Percentiles rank a stretch among this genome's conserved stretches.
Conservation (phyloP, 2,329 filamentous ascomycete genomes). For the Fusarium transvaalense region DNA sequence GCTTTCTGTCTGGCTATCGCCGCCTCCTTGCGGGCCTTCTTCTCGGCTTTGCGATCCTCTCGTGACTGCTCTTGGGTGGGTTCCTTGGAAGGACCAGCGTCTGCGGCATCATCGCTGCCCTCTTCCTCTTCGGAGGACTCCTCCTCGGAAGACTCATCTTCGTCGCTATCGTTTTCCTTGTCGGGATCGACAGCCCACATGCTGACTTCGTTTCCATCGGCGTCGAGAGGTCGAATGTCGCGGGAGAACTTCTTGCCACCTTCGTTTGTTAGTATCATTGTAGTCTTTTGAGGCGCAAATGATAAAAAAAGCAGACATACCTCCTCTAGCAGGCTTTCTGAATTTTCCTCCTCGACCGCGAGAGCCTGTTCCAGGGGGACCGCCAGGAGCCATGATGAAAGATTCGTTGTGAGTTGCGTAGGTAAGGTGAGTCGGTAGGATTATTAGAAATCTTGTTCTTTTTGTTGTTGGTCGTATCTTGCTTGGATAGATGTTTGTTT, state of each 20-base stretch:
- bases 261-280: constrained; percentile 52
- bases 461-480: constrained; percentile 15
- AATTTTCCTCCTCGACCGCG: constrained; percentile 93
- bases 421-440: not conserved
- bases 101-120: constrained; percentile 61
- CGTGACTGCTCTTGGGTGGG: constrained; percentile 70
- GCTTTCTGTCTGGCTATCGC: constrained; percentile 82
- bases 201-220: constrained; percentile 87
- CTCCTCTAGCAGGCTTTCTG: constrained; percentile 91
- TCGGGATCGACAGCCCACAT: constrained; percentile 80
- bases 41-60: constrained; percentile 87
- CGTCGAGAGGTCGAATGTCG: constrained; percentile 87
- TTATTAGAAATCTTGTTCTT: constrained; percentile 8
- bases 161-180: constrained; percentile 64
- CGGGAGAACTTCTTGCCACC: constrained; percentile 97
- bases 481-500: constrained; percentile 30
- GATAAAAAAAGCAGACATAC: constrained; percentile 61
- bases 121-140: constrained; percentile 67
- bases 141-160: constrained; percentile 65
- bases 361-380: constrained; percentile 62
- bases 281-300: not conserved
- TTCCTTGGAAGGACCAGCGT: constrained; percentile 57
- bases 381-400: constrained; percentile 59
- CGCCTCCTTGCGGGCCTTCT: constrained; percentile 91
- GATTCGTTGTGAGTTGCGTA: constrained; percentile 6